Percentiles rank a stretch among this genome's conserved stretches.
phyloP scores from a whole-genome alignment of 2,329 filamentous ascomycete genomes.

The Aspergillus piperis region DNA sequence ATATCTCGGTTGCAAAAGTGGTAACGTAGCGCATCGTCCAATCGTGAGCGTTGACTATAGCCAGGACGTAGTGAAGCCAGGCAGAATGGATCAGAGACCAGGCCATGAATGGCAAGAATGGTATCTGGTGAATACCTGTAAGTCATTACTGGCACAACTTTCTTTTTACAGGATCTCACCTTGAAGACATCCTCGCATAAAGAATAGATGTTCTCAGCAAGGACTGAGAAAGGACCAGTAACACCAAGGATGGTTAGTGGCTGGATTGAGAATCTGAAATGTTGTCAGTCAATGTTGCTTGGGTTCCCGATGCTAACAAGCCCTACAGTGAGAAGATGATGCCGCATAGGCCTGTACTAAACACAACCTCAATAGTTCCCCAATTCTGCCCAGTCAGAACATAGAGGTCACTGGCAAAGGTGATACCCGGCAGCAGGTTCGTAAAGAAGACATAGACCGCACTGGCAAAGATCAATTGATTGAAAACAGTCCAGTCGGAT shows the following conservation, averaged over 20 bases:
- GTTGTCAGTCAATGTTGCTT: neutral
- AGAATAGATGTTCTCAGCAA: constrained; percentile 66
- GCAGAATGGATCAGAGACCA: constrained; percentile 66
- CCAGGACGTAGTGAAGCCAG: constrained; percentile 66
- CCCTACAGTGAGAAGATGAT: constrained; percentile 61
- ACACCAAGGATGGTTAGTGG: constrained; percentile 67
- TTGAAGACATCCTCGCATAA: constrained; percentile 59
- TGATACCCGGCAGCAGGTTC: constrained; percentile 66
- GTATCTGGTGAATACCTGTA: constrained; percentile 21
- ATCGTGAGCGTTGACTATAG: constrained; percentile 67
- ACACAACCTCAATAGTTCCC: constrained; percentile 68
- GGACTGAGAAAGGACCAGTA: constrained; percentile 67
- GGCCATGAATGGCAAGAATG: constrained; percentile 68
- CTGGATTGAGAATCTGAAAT: constrained; percentile 56
- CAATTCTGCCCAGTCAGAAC: constrained; percentile 63
- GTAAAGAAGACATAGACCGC: constrained; percentile 69
- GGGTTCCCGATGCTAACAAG: neutral
- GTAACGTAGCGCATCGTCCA: constrained; percentile 73
- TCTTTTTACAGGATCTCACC: constrained; percentile 36
- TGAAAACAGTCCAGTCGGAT: constrained; percentile 62
- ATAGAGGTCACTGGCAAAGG: constrained; percentile 66
- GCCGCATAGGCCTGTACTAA: constrained; percentile 66
- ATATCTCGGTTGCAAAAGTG: constrained; percentile 66
- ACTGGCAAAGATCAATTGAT: constrained; percentile 64
- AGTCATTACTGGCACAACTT: neutral